Evolutionary conservation across 1,139 yeast species (phyloP).

Genomic region (Suhomyces anneliseae): DNA sequence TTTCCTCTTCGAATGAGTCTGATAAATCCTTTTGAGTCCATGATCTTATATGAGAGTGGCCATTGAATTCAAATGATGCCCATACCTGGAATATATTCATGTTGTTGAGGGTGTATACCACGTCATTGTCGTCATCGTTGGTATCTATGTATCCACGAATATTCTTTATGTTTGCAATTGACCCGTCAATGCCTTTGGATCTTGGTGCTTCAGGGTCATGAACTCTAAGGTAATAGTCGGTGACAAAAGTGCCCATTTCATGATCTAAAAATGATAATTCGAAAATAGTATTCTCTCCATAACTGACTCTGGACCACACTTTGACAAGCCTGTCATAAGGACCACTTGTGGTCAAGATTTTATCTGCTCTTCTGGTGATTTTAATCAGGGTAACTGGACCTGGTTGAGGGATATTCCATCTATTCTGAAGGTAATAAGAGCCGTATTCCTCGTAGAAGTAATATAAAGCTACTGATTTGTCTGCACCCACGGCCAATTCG

Average conservation of each 20-base stretch:
- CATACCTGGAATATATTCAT: constrained; percentile 64
- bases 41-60: constrained; percentile 55
- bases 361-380: constrained; percentile 63
- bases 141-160: constrained; percentile 35
- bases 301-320: constrained; percentile 76
- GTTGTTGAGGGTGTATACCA: constrained; percentile 60
- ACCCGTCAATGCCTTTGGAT: constrained; percentile 20
- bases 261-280: constrained; percentile 72
- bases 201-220: constrained; percentile 3
- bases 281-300: constrained; percentile 68
- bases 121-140: constrained; percentile 34
- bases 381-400: constrained; percentile 54
- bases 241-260: constrained; percentile 49
- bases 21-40: constrained; percentile 59
- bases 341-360: constrained; percentile 62
- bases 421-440: constrained; percentile 22
- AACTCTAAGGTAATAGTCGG: constrained; percentile 30
- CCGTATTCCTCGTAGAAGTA: constrained; percentile 50
- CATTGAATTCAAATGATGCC: constrained; percentile 67
- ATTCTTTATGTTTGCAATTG: constrained; percentile 42
- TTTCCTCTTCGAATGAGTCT: constrained; percentile 16
- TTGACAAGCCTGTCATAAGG: constrained; percentile 66
- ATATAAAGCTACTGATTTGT: constrained; percentile 52
- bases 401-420: constrained; percentile 61
- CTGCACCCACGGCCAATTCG: constrained; percentile 65